phyloP scores from a whole-genome alignment of 129 eudicot species.

The Tagetes patula region DNA sequence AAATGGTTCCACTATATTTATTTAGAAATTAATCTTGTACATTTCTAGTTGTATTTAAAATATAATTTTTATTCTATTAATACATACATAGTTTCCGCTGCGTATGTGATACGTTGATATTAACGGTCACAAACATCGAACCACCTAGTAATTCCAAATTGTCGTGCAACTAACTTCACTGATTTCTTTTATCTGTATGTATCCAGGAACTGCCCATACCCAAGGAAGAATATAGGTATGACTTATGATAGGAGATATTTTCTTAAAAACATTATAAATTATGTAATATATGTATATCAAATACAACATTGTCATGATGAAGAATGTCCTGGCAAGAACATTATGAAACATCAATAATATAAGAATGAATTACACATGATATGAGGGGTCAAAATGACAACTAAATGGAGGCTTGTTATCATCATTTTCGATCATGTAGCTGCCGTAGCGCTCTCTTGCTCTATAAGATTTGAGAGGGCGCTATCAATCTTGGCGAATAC shows the following conservation, averaged over 20 bases:
- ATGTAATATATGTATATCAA: slow-evolving; percentile 4
- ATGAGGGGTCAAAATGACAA: slow-evolving; percentile 24
- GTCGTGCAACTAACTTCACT: not conserved
- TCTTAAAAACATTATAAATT: not conserved
- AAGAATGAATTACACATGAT: slow-evolving; percentile 12
- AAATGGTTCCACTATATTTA: too few species aligned
- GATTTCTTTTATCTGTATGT: not conserved
- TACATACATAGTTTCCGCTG: too few species aligned
- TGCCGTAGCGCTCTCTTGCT: slow-evolving; percentile 39
- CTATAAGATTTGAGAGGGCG: slow-evolving; percentile 53
- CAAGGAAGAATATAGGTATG: not conserved
- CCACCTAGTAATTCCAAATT: too few species aligned
- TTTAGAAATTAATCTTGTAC: too few species aligned
- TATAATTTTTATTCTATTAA: too few species aligned
- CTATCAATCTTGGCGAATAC: slow-evolving; percentile 76
- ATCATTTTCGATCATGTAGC: slow-evolving; percentile 36
- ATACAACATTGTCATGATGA: slow-evolving; percentile 14
- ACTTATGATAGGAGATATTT: not conserved
- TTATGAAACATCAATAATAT: not conserved
- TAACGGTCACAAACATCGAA: too few species aligned
- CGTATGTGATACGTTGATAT: too few species aligned
- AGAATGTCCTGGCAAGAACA: slow-evolving; percentile 7
- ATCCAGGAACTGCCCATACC: slow-evolving; percentile 12
- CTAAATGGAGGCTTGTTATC: not conserved
- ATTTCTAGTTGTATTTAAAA: too few species aligned